phyloP scores from a whole-genome alignment of 2,329 filamentous ascomycete species.

The Stenocarpella maydis region DNA sequence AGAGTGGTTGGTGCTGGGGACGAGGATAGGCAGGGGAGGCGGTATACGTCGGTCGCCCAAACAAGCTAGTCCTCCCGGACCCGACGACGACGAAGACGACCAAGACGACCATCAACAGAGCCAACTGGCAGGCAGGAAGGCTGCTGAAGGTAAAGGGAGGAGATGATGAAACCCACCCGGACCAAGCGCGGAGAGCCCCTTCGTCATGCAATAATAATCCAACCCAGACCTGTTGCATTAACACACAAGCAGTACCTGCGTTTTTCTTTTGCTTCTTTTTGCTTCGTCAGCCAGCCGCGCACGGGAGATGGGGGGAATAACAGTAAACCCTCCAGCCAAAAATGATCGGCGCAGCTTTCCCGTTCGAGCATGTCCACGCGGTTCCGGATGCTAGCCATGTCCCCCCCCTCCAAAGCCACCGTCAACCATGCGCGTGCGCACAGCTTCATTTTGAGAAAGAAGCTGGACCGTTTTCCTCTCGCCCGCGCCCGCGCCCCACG shows the following conservation, averaged over 20 bases:
- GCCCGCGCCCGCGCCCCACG: neutral
- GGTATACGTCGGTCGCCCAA: slow-evolving; percentile 6
- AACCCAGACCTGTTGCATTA: neutral
- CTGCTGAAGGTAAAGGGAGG: neutral
- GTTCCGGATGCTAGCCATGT: neutral
- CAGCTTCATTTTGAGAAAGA: neutral
- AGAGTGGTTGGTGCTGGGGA: neutral
- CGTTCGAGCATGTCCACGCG: slow-evolving; percentile 22
- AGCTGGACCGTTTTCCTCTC: neutral
- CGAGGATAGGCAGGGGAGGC: neutral
- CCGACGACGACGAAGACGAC: neutral
- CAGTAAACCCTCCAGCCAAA: neutral
- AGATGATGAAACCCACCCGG: slow-evolving; percentile 22
- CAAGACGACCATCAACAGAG: no score
- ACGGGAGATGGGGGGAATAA: neutral
- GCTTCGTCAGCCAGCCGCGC: neutral
- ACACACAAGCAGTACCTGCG: neutral
- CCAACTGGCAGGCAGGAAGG: neutral
- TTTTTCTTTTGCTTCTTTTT: neutral
- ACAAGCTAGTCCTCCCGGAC: slow-evolving; percentile 8
- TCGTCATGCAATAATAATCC: slow-evolving; percentile 8
- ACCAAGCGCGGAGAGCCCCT: neutral
- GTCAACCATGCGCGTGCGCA: no score
- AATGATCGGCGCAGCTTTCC: neutral
- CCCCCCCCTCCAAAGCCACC: no score